Evolutionary conservation across 176 grass and related monocot species (phyloP).

Genomic region (Puccinellia tenuiflora): DNA sequence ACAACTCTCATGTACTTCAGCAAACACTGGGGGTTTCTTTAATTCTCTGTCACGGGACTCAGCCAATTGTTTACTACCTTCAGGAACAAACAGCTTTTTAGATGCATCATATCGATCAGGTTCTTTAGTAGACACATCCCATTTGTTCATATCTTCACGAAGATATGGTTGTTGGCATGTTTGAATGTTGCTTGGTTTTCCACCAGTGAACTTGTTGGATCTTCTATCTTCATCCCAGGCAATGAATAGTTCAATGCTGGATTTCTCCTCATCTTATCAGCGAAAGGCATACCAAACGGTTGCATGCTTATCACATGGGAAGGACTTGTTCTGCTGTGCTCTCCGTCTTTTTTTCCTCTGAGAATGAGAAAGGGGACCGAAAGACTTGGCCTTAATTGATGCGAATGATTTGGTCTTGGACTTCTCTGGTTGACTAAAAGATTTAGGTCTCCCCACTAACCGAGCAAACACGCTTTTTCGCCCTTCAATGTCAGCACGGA

Average conservation of each 20-base stretch:
- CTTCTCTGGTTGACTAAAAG: constrained; percentile 12
- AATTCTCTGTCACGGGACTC: constrained; percentile 15
- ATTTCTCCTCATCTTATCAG: not conserved
- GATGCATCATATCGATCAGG: constrained; percentile 8
- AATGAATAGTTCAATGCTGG: constrained; percentile 18
- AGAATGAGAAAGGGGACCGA: constrained; percentile 4
- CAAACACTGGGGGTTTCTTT: not conserved
- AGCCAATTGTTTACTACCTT: constrained; percentile 7
- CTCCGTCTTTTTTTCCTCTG: constrained; percentile 21
- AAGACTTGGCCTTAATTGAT: constrained; percentile 22
- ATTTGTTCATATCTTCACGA: constrained; percentile 10
- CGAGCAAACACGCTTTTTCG: constrained; percentile 52
- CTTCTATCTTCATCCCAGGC: constrained; percentile 11
- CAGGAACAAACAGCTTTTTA: constrained; percentile 16
- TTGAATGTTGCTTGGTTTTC: constrained; percentile 9
- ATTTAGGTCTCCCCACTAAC: constrained; percentile 4
- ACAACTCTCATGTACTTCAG: constrained; percentile 23
- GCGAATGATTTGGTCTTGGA: constrained; percentile 22
- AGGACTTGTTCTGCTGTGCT: constrained; percentile 4
- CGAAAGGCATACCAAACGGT: not conserved
- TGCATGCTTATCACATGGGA: not conserved
- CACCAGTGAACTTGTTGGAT: constrained; percentile 12
- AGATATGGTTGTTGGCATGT: not conserved
- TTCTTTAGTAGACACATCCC: constrained; percentile 10
- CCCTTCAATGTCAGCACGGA: constrained; percentile 35